Evolutionary conservation across 1,139 yeast species (phyloP), one percentile per base, ranked within the genome.

Genomic region (Geotrichum fermentans): DNA sequence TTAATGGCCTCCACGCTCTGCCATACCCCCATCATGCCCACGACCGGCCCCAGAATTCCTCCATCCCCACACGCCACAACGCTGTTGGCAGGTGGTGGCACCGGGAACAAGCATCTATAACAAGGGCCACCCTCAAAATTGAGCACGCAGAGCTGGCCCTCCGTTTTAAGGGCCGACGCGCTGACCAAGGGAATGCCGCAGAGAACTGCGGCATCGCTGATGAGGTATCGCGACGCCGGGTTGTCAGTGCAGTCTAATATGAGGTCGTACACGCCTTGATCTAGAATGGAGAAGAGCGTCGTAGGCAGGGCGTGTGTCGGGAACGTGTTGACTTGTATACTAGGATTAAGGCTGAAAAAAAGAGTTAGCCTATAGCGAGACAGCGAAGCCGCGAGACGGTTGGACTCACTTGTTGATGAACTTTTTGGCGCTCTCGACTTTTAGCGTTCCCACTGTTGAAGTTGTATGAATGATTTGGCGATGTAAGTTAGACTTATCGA

Each of bases 1-100:
- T 92, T 90, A 42, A 94, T 75, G 0, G 96, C 74, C 61, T 94
- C 98, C 29, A 85, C 70, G 0, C 96, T 95, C 84, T 94, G 94
- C 71, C 86, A 74, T 0, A 82, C 73, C 3, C 99, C 99, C 63
- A 92, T 79, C 1, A 89, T 61, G 0, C 98, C 99, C 43, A 94
- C 95, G 5, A 92, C 94, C 0, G 98, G 96, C 0, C 98, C 98
- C 20, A 94, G 67, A 0, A 94, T 95, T 2, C 99, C 99, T 2
- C 96, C 96, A 65, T 89, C 97, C 8, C 88, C 79, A 61, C 99
- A 94, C 0, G 95, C 78, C 0, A 90, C 77, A 0, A 90, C 89
- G 1, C 87, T 74, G 49, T 79, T 81, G 0, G 96, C 85, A 0
- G 94, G 82, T 0, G 99, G 97, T 0, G 98, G 96, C 11, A 70